A percentile compares a stretch with the other conserved stretches of the same genome.
Evolutionary conservation across 2,329 filamentous ascomycete genomes (phyloP).

Genomic region (Alternaria sp.): DNA sequence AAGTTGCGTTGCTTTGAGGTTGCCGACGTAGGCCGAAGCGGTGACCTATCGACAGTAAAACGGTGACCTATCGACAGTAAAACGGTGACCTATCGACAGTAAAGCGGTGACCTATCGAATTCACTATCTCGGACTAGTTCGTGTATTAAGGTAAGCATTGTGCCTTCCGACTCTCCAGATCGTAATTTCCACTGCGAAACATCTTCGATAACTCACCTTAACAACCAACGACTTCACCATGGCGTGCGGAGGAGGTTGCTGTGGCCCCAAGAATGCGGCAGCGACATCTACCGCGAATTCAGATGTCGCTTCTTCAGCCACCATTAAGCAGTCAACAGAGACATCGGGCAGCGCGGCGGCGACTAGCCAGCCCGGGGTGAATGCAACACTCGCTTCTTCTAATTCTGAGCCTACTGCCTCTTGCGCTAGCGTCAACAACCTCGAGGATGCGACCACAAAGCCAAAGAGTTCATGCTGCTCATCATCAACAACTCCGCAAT

Average conservation of each 20-base stretch:
- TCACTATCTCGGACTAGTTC: too few species aligned
- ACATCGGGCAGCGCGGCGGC: neutral
- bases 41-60: neutral
- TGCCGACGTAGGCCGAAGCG: neutral
- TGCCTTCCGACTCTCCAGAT: neutral
- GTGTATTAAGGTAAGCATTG: too few species aligned
- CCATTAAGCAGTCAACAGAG: neutral
- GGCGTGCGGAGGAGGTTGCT: conserved; percentile 23
- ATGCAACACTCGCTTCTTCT: neutral
- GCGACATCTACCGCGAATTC: neutral
- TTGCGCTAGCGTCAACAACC: neutral
- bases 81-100: neutral
- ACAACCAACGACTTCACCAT: conserved; percentile 8
- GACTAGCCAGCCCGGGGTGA: neutral
- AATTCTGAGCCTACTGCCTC: neutral
- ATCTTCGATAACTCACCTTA: neutral
- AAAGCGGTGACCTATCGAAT: too few species aligned
- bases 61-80: too few species aligned
- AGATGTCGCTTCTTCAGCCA: neutral
- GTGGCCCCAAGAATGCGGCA: conserved; percentile 2
- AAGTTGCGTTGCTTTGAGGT: neutral
- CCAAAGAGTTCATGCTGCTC: neutral
- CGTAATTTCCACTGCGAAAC: neutral
- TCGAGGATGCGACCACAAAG: neutral
- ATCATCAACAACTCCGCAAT: neutral